These are phyloP conservation scores for Meira nashicola DNA, from an alignment of 1,284 basidiomycete genomes.

Conservation along the genomic window DNA sequence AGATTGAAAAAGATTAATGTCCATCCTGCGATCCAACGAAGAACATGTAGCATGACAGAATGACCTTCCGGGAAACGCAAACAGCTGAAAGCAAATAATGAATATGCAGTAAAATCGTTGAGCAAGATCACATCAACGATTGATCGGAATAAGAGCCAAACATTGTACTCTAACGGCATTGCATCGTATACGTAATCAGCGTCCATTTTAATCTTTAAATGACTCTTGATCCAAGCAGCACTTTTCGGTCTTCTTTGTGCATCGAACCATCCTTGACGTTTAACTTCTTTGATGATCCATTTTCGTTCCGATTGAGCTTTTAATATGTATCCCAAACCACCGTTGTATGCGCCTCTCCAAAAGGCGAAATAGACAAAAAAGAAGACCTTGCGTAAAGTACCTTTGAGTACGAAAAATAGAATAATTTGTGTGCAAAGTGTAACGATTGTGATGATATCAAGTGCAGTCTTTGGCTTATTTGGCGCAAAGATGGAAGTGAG, in stretches of 20 bases:
- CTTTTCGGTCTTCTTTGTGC: conserved; percentile 63
- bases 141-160: conserved; percentile 86
- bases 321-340: conserved; percentile 85
- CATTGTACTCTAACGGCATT: conserved; percentile 47
- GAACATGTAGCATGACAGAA: conserved; percentile 67
- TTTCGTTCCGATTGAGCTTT: conserved; percentile 88
- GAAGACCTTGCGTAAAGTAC: conserved; percentile 59
- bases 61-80: conserved; percentile 71
- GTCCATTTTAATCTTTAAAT: conserved; percentile 86
- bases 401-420: conserved; percentile 62
- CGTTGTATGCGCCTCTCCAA: conserved; percentile 88
- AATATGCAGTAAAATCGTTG: conserved; percentile 84
- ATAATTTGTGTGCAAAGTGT: conserved; percentile 73
- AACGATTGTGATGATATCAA: conserved; percentile 79
- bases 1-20: conserved; percentile 87
- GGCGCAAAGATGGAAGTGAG: conserved; percentile 86
- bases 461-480: conserved; percentile 78
- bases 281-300: conserved; percentile 81
- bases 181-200: conserved; percentile 87
- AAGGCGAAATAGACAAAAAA: conserved; percentile 84
- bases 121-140: conserved; percentile 90
- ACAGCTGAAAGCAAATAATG: conserved; percentile 76
- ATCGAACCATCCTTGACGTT: conserved; percentile 81
- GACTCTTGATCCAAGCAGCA: conserved; percentile 75
- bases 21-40: conserved; percentile 82